Base-by-base conservation (phyloP, 1,284 basidiomycete genomes). In the Apiotrichum mycotoxinovorans region DNA sequence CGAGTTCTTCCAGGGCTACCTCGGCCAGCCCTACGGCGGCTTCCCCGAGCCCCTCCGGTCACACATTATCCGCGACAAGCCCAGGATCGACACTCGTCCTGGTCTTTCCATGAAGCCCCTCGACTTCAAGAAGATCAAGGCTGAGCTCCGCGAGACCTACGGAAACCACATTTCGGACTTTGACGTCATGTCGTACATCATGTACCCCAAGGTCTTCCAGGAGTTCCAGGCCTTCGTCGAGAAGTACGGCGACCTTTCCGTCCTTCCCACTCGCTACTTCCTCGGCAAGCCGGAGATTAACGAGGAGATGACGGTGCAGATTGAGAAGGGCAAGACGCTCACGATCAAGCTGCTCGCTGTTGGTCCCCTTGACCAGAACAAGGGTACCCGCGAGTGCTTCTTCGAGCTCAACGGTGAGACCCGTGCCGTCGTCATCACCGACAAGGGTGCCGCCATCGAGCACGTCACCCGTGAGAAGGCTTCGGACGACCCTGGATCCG, bases 201-300 rank as follows among this genome's bases (percentile, higher is more conserved):
- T 76, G 75, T 76, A 77, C 68, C 75, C 75, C 55, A 77, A 92
- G 87, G 91, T 98, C 56, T 98, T 97, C 76, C 95, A 98, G 74
- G 95, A 98, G 78, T 98, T 90, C 79, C 91, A 94, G 76, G 83
- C 83, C 64, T 97, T 97, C 81, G 81, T 96, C 60, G 88, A 91
- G 80, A 93, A 90, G 80, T 98, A 89, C 74, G 95, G 96, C 49
- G 95, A 98, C 77, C 83, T 98, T 52, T 91, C 88, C 87, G 87
- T 95, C 61, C 79, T 98, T 69, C 94, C 95, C 59, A 98, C 96
- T 30, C 90, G 96, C 62, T 95, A 89, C 83, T 98, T 99, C 88
- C 82, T 98, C 64, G 89, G 88, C 61, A 91, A 91, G 65, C 94
- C 96, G 38, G 84, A 86, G 65, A 83, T 89, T 65, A 90, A 89